phyloP scores from a whole-genome alignment of 1,284 basidiomycete species.

The Apiotrichum akiyoshidainum region DNA sequence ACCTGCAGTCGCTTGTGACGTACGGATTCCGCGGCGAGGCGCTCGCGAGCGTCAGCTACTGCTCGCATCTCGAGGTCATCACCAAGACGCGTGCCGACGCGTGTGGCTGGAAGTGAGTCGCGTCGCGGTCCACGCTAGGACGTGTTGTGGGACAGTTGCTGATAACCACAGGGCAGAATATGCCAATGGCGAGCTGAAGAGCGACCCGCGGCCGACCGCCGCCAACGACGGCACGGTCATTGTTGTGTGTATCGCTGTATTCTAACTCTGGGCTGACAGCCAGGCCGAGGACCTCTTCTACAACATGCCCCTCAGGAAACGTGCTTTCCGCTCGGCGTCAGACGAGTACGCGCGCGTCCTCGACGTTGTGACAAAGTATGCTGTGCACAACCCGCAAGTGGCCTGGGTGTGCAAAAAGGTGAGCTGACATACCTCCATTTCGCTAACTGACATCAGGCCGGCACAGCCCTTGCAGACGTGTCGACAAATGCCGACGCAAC shows the following conservation, averaged over 20 bases:
- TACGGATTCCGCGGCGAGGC: conserved; percentile 99
- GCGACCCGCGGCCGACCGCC: conserved; percentile 82
- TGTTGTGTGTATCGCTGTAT: conserved; percentile 56
- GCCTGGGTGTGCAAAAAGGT: conserved; percentile 89
- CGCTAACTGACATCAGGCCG: conserved; percentile 58
- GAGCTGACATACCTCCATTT: background rate
- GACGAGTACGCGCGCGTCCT: conserved; percentile 92
- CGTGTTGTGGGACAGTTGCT: background rate
- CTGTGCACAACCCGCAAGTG: conserved; percentile 83
- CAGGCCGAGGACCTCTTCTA: conserved; percentile 95
- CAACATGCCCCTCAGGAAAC: conserved; percentile 83
- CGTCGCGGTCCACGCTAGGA: background rate
- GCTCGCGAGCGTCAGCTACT: conserved; percentile 92
- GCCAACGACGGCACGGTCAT: conserved; percentile 93
- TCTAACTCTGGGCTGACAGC: background rate
- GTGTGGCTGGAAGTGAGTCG: conserved; percentile 83
- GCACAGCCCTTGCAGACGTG: conserved; percentile 71
- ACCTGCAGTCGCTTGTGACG: conserved; percentile 78
- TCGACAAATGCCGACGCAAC: conserved; percentile 72
- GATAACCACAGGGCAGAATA: conserved; percentile 65
- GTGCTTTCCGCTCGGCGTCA: conserved; percentile 76
- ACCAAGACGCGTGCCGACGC: conserved; percentile 79
- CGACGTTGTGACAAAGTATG: conserved; percentile 91
- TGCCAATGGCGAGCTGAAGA: conserved; percentile 66
- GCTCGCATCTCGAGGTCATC: conserved; percentile 79